Base-by-base conservation (phyloP, 768 basidiomycete genomes). In the Tephrocybe sp. region DNA sequence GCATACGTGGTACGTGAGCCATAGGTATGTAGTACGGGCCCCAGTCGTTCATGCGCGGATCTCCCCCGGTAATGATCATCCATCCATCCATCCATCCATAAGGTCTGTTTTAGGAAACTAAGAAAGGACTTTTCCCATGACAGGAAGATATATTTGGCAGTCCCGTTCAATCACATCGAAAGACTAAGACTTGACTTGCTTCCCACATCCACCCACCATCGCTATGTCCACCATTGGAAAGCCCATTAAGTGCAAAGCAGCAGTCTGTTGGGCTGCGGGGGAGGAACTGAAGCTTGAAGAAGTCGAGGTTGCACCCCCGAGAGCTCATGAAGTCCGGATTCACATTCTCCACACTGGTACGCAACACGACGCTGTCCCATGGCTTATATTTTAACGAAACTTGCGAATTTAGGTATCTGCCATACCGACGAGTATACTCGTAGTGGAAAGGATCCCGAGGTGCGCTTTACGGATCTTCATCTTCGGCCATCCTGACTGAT, bases 391-490 rank as follows among this genome's bases (percentile, higher is more conserved):
- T 40, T 36, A 4, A 36, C 7, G 4, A n/a, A 36, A 5, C 9
- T 9, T 4, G 4, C 15, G 9, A 21, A 44, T 34, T 24, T 52
- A 90, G 89, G 89, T 55, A 89, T 99, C 66, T 99, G 97, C 73
- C 95, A 98, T 70, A 98, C 96, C 63, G 95, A 98, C 64, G 94
- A 95, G 65, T 98, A 95, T 75, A 95, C 93, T 55, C 86, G 94
- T 65, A 94, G 92, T 66, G 94, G 95, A 50, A 89, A 89, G 69
- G 96, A 99, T 68, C 85, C 94, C 37, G 97, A 98, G 81, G 95
- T 88, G 66, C 47, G 64, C 56, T 20, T 36, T 55, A 30, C 25
- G 14, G 5, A 25, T 10, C 12, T 14, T 30, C 7, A 21, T 26
- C 21, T 21, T n/a, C 26, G 26, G 38, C 17, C 15, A 4, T 36